Evolutionary conservation across 2,329 filamentous ascomycete genomes (phyloP), one percentile per base, ranked within the genome.

Genomic region (Chalaropsis ovoidea): DNA sequence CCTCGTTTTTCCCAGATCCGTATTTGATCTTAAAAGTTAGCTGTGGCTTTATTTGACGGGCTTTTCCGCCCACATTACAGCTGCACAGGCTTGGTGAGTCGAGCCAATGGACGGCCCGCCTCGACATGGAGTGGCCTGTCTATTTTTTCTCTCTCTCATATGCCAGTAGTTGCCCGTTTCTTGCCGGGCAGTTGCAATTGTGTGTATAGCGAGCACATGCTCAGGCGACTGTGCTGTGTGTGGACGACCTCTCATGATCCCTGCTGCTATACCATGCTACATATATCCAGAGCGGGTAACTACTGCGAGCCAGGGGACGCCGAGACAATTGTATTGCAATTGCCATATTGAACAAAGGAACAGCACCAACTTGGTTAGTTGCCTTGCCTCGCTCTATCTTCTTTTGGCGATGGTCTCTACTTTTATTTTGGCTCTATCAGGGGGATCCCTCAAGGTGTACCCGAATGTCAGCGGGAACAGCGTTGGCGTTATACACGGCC

Each of bases 271-370:
- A 39, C 35, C 35, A 39, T 39, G 35, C 35, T 39, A 39, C 35
- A 39, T 39, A 39, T 39, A 39, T 39, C 35, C 11, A 39, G 52
- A 58, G 27, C 52, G 52, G 54, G 54, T 58, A 58, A 19, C 54
- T 58, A 39, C 54, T 35, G 27, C 7, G 31, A 39, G 54, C 31
- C 27, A 58, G 54, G 27, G 54, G 27, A 39, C 27, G 27, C 54
- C 54, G 15, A 39, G 54, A 58, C 54, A 58, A 58, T 58, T 58
- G 54, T 19, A 58, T n/a, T 58, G 24, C 54, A 58, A 58, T 58
- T 58, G 54, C 54, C 54, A 58, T 19, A 27, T 58, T 39, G 17
- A 58, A 39, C 54, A 58, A 58, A 58, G 24, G 54, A 39, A 58
- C 17, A 11, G 54, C 5, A 19, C 31, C 27, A 39, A 58, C 27